A percentile compares a stretch with the other conserved stretches of the same genome.
Evolutionary conservation across 306 rosid species (phyloP).

Genomic region (Sicyos baderoa): DNA sequence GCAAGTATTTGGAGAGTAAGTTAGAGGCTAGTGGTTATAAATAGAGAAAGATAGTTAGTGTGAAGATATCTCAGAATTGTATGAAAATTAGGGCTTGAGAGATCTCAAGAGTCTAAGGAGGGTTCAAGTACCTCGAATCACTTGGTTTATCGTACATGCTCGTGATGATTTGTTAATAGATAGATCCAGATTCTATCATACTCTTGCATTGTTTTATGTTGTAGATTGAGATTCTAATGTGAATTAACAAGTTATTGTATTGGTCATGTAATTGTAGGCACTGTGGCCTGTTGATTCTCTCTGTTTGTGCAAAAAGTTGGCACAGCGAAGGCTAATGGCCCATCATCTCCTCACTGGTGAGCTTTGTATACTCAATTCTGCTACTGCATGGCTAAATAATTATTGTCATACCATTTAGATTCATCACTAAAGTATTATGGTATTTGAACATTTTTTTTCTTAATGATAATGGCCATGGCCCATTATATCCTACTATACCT

Average conservation of each 20-base stretch:
- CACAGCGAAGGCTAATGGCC: slow-evolving; percentile 47
- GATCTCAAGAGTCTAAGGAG: too few species aligned
- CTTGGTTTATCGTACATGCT: too few species aligned
- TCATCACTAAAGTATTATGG: background rate
- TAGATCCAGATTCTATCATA: too few species aligned
- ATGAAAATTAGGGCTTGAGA: too few species aligned
- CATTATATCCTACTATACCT: too few species aligned
- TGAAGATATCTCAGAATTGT: too few species aligned
- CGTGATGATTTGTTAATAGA: too few species aligned
- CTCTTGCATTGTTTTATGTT: background rate
- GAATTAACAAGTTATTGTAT: background rate
- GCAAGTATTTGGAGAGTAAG: too few species aligned
- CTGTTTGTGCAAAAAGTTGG: slow-evolving; percentile 11
- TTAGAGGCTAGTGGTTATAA: too few species aligned
- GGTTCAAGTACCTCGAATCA: too few species aligned
- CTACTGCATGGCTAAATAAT: slow-evolving; percentile 46
- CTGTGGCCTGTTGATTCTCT: slow-evolving; percentile 25
- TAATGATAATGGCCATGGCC: too few species aligned
- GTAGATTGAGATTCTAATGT: background rate
- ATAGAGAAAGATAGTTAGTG: too few species aligned
- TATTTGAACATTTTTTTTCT: background rate
- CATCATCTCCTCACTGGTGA: slow-evolving; percentile 52
- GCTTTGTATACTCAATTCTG: slow-evolving; percentile 55
- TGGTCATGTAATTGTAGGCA: slow-evolving; percentile 39
- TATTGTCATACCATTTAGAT: slow-evolving; percentile 33